These are phyloP conservation scores for Dipodascus albidus DNA, from an alignment of 805 yeast genomes.

Conservation along the genomic window DNA sequence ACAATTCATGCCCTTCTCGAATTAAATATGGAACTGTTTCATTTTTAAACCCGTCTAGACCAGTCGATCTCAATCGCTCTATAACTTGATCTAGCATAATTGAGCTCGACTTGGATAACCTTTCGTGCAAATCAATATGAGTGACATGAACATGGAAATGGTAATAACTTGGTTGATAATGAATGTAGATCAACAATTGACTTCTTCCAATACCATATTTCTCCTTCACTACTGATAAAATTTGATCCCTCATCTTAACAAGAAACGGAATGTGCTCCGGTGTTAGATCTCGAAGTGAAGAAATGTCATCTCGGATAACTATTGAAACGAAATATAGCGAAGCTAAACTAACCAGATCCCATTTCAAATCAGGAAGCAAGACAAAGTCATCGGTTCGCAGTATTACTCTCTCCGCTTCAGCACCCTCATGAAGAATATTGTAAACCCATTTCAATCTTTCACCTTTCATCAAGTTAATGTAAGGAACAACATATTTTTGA, in stretches of 20 bases:
- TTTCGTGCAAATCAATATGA: slow-evolving; percentile 49
- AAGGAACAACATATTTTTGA: slow-evolving; percentile 50
- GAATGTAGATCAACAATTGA: slow-evolving; percentile 67
- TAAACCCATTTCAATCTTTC: slow-evolving; percentile 81
- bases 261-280: slow-evolving; percentile 50
- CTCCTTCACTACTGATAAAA: slow-evolving; percentile 37
- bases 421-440: slow-evolving; percentile 70
- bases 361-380: slow-evolving; percentile 83
- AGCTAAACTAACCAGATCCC: slow-evolving; percentile 70
- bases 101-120: slow-evolving; percentile 72
- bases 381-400: slow-evolving; percentile 59
- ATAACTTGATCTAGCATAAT: slow-evolving; percentile 70
- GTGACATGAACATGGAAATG: slow-evolving; percentile 92
- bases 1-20: slow-evolving; percentile 70
- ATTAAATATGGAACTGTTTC: slow-evolving; percentile 53
- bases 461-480: slow-evolving; percentile 64
- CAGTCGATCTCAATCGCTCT: slow-evolving; percentile 47
- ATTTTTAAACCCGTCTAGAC: slow-evolving; percentile 44
- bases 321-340: slow-evolving; percentile 70
- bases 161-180: slow-evolving; percentile 85
- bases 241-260: slow-evolving; percentile 32
- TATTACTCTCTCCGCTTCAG: slow-evolving; percentile 74
- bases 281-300: slow-evolving; percentile 66
- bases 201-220: slow-evolving; percentile 40
- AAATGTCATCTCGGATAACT: slow-evolving; percentile 54